phyloP scores from a whole-genome alignment of 148 eudicot species.

The Vaccinium myrtillus region DNA sequence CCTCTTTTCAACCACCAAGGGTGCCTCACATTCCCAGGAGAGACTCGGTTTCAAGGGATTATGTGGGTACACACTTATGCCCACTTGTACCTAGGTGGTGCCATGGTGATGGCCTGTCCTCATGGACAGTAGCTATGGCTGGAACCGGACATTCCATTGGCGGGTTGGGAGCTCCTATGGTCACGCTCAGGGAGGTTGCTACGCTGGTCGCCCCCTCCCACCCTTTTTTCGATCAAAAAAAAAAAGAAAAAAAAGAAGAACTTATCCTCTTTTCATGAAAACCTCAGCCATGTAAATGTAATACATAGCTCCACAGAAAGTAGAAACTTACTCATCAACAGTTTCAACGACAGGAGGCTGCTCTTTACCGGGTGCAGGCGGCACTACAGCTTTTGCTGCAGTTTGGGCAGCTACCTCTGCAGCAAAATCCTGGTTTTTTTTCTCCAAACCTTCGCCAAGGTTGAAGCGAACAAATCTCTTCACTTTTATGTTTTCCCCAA shows the following conservation, averaged over 20 bases:
- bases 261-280: background rate
- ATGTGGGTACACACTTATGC: no score
- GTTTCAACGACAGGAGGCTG: constrained; percentile 57
- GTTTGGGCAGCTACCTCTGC: constrained; percentile 99
- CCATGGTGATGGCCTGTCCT: no score
- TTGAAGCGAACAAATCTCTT: constrained; percentile 74
- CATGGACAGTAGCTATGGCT: no score
- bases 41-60: no score
- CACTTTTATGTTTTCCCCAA: constrained; percentile 93
- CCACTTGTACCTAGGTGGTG: no score
- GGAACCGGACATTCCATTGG: no score
- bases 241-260: no score
- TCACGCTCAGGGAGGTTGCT: no score
- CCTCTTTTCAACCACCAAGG: background rate
- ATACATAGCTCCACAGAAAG: background rate
- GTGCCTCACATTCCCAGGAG: no score
- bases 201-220: no score
- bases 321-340: constrained; percentile 59
- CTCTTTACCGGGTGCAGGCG: constrained; percentile 35
- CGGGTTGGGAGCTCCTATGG: no score
- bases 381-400: constrained; percentile 51
- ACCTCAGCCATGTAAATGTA: background rate
- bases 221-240: no score
- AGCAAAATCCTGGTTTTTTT: constrained; percentile 91
- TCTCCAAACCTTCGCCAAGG: constrained; percentile 90